Base-by-base conservation (phyloP, 306 rosid species). In the Citrullus amarus region DNA sequence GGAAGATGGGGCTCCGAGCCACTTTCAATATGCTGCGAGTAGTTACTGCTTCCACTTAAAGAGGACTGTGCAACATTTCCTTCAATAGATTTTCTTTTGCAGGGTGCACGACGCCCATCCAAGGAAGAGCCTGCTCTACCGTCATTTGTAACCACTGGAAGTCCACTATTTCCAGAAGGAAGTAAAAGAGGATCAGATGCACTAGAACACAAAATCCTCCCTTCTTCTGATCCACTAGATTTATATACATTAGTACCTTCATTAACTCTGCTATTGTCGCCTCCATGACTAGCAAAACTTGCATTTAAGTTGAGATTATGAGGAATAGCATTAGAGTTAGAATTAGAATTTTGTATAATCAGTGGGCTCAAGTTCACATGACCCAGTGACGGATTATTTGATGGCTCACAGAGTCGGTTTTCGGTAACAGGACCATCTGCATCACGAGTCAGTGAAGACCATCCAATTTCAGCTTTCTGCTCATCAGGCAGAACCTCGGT, bases 41-140 rank as follows among this genome's bases (percentile, higher is more conserved):
- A 90, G 87, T 90, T 87, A 82, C 91, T 88, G 84, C 96, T 88
- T 85, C 93, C 99, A 38, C 88, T 78, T 7, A 80, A 72, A 13
- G 96, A 91, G 75, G 97, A 88, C 76, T 88, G 96, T 74, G 93
- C 94, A 73, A 80, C 82, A 79, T 22, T 81, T 66, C 89, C 91
- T 82, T 96, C 99, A 77, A 85, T 82, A 39, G 97, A 82, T 88
- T 96, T 96, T 84, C 99, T 84, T 84, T 96, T 96, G 83, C 93
- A 84, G 59, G 97, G 89, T 48, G 86, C 82, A 38, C 90, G 97
- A 6, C 91, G 91, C 32, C 90, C 83, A 75, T 92, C 97, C 67
- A 87, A 20, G 75, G 97, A 89, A 86, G 87, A 73, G 70, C 93
- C 88, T 46, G 90, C 87, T 87, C 96, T 86, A 50, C 88, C 86